Percentiles rank a stretch among this genome's conserved stretches.
Evolutionary conservation across 305 asterid species (phyloP).

Genomic region (Withania somnifera): DNA sequence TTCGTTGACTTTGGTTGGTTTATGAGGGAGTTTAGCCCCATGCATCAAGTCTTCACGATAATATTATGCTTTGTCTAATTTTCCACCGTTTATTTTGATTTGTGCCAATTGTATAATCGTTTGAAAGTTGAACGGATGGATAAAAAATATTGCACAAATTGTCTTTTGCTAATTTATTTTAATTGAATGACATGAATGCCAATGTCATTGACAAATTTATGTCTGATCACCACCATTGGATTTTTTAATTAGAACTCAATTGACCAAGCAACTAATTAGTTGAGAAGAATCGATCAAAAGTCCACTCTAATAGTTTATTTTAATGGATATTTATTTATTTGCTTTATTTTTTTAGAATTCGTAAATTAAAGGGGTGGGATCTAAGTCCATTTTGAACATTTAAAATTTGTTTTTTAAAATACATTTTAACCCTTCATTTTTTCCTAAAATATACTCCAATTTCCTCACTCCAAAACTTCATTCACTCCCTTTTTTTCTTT

Average conservation of each 20-base stretch:
- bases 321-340: too few species aligned
- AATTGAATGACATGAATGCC: not conserved
- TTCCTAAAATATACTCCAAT: too few species aligned
- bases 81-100: not conserved
- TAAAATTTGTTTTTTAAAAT: too few species aligned
- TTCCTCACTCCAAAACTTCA: too few species aligned
- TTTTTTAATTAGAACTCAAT: not conserved
- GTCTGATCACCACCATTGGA: not conserved
- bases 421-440: too few species aligned
- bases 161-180: not conserved
- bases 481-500: too few species aligned
- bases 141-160: not conserved
- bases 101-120: not conserved
- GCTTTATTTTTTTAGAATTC: too few species aligned
- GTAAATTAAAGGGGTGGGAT: too few species aligned
- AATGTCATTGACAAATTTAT: not conserved
- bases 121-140: not conserved
- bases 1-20: not conserved
- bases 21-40: not conserved
- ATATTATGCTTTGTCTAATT: not conserved
- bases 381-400: too few species aligned
- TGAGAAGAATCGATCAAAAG: too few species aligned
- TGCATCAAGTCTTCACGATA: not conserved
- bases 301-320: too few species aligned
- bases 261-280: not conserved